Evolutionary conservation across 2,329 filamentous ascomycete species (phyloP).

Genomic region (Cytospora schulzeri): DNA sequence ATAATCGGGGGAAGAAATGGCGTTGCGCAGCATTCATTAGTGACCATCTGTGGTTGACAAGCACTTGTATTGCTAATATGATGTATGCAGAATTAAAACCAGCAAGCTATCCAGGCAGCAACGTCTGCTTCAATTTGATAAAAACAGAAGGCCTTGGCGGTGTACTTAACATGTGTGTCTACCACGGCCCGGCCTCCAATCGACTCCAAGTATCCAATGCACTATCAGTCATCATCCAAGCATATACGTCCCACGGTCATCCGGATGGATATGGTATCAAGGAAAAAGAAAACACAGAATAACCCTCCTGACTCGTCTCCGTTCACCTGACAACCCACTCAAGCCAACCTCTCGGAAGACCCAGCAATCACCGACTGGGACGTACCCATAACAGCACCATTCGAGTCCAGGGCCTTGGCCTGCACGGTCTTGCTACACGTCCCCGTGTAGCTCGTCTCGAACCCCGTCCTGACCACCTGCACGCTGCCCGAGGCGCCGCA

Average conservation of each 20-base stretch:
- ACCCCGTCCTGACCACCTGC: conserved; percentile 8
- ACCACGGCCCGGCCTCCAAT: background rate
- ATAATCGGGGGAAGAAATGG: too few relatives aligned
- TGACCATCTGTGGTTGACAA: background rate
- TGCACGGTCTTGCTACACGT: conserved; percentile 9
- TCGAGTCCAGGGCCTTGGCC: conserved; percentile 4
- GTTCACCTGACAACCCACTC: background rate
- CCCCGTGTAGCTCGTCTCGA: conserved; percentile 16
- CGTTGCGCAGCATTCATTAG: too few relatives aligned
- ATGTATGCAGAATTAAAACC: background rate
- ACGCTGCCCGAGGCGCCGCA: conserved; percentile 7
- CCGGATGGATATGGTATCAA: background rate
- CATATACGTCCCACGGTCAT: background rate
- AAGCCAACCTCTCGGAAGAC: background rate
- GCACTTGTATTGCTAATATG: background rate
- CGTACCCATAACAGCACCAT: background rate
- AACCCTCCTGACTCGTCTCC: background rate
- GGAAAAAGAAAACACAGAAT: background rate
- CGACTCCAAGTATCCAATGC: background rate
- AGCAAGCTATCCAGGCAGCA: background rate
- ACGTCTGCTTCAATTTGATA: background rate
- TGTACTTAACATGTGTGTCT: background rate
- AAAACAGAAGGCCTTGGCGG: too few relatives aligned
- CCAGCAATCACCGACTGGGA: background rate
- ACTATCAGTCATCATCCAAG: too few relatives aligned